Evolutionary conservation across 257 asterid species (phyloP).

Genomic region (Oldenlandia corymbosa): DNA sequence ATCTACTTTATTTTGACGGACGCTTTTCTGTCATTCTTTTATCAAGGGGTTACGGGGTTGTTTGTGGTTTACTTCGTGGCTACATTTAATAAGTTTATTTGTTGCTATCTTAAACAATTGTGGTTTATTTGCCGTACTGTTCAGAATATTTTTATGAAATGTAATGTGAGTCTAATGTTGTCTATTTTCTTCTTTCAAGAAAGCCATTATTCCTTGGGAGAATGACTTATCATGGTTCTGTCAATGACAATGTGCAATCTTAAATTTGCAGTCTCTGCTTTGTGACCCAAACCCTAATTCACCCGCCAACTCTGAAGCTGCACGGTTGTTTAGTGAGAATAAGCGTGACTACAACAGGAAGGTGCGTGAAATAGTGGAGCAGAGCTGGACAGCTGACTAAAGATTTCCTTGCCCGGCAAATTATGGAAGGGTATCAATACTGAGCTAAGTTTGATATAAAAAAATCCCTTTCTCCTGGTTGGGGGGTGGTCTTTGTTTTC

Average conservation of each 20-base stretch:
- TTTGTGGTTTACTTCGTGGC: too few species aligned
- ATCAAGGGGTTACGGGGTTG: too few species aligned
- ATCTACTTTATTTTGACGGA: too few species aligned
- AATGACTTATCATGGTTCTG: not conserved
- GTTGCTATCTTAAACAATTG: too few species aligned
- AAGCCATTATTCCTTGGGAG: not conserved
- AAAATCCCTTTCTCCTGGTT: slow-evolving; percentile 31
- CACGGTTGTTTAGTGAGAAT: slow-evolving; percentile 77
- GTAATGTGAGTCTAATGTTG: too few species aligned
- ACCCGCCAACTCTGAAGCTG: slow-evolving; percentile 96
- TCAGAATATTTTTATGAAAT: too few species aligned
- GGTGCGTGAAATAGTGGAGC: slow-evolving; percentile 85
- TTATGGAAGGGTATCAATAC: slow-evolving; percentile 13
- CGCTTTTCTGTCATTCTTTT: too few species aligned
- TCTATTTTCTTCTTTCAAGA: too few species aligned
- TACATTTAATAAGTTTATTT: too few species aligned
- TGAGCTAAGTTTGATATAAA: slow-evolving; percentile 23
- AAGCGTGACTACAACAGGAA: slow-evolving; percentile 90
- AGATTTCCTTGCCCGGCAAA: slow-evolving; percentile 4
- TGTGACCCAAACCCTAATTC: slow-evolving; percentile 92
- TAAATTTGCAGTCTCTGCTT: slow-evolving; percentile 61
- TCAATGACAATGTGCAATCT: not conserved
- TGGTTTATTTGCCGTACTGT: too few species aligned
- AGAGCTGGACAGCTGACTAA: slow-evolving; percentile 93
- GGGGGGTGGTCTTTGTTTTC: slow-evolving; percentile 21